Evolutionary conservation across 345 rosid genomes (phyloP).

Genomic region (Geranium rotundifolium): DNA sequence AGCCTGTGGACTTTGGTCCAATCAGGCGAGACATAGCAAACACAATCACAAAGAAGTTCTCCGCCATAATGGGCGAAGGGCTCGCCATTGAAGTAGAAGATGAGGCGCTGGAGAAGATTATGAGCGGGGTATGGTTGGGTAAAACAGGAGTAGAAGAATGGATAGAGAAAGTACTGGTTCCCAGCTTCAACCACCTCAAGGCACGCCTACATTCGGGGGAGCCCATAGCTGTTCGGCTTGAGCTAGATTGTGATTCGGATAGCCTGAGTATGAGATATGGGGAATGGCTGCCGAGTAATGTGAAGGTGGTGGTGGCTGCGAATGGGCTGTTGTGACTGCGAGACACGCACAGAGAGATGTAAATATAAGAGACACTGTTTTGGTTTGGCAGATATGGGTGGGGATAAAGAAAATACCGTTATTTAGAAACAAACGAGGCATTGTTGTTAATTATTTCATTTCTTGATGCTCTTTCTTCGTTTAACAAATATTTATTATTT

Average conservation of each 20-base stretch:
- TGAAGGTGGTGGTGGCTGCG: constrained; percentile 33
- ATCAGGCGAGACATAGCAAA: constrained; percentile 26
- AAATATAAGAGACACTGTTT: constrained; percentile 36
- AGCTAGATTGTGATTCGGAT: constrained; percentile 29
- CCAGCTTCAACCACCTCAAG: constrained; percentile 52
- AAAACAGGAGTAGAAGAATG: constrained; percentile 64
- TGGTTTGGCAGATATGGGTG: neutral
- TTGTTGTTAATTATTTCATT: constrained; percentile 19
- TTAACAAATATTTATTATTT: constrained; percentile 21
- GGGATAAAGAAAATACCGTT: constrained; percentile 15
- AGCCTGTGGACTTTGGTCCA: constrained; percentile 51
- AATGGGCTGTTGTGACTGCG: too few relatives aligned
- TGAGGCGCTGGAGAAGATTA: constrained; percentile 62
- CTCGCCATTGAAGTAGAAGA: constrained; percentile 44
- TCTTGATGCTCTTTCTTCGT: constrained; percentile 10
- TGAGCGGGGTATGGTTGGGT: constrained; percentile 57
- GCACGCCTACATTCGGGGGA: constrained; percentile 25
- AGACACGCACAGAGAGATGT: too few relatives aligned
- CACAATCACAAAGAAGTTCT: constrained; percentile 40
- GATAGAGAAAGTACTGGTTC: constrained; percentile 56
- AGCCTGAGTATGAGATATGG: constrained; percentile 27
- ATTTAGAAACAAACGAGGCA: constrained; percentile 13
- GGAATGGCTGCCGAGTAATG: constrained; percentile 50
- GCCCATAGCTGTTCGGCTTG: constrained; percentile 37
- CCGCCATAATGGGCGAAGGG: constrained; percentile 21